Base-by-base conservation (phyloP, 2,329 filamentous ascomycete species). In the Fusarium incarnatum region DNA sequence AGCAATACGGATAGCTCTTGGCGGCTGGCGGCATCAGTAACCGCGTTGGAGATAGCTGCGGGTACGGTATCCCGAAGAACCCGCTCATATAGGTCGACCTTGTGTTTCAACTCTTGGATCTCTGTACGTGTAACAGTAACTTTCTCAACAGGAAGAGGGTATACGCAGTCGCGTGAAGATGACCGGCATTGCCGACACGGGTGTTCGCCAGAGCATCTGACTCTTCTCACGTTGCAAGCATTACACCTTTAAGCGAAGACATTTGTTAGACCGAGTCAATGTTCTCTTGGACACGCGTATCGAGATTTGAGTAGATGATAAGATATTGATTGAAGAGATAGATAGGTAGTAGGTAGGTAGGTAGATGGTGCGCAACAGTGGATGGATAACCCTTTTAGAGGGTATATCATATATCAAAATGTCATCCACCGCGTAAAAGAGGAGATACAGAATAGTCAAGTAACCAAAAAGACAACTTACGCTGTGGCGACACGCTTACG, bases 141-240 rank as follows among this genome's bases (percentile, higher is more conserved):
- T 64, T 84, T 84, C 67, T 84, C 81, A 40, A 82, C 71, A 7
- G 77, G 64, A n/a, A 75, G 73, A 20, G 85, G 85, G 71, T 86
- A 87, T 52, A 82, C 68, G 73, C 85, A 87, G 12, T 83, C 80
- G 60, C 85, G 79, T 32, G 81, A 79, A 30, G 81, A 77, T 37
- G 77, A 78, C 25, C 73, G 70, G 70, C 85, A 87, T 67, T 85
- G 83, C 42, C 74, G 73, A 72, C 85, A 87, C 0, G 85, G 85
- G n/a, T 72, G 76, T 6, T 84, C 80, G 47, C 85, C 85, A 15
- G 83, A 85, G 75, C 85, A 87, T 69, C 84, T 86, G 74, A 85
- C 83, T 60, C 85, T 81, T 46, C 84, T 82, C 47, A 85, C 73
- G 76, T 87, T 87, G 77, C 85, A 87, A 73, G 78, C 82, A 71